These are phyloP conservation scores for Fonsecaea multimorphosa DNA, from an alignment of 2,329 filamentous ascomycete genomes.

Conservation along the genomic window DNA sequence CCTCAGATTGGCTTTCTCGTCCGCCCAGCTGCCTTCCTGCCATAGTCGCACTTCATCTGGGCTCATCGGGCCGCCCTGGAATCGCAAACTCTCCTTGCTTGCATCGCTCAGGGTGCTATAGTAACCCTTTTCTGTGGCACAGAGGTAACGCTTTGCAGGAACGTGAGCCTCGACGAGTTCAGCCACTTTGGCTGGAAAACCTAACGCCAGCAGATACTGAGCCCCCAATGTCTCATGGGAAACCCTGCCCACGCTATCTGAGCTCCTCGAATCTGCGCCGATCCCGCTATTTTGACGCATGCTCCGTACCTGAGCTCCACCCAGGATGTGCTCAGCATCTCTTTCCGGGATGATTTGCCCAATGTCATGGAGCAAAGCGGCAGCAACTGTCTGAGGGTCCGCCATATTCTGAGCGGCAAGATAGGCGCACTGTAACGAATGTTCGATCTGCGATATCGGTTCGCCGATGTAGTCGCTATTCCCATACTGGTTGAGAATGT, in stretches of 20 bases:
- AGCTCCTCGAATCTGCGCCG: not conserved
- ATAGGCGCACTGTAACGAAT: conserved; percentile 20
- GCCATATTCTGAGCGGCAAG: conserved; percentile 13
- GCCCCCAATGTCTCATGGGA: conserved; percentile 42
- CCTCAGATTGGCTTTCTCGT: conserved; percentile 39
- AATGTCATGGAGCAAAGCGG: conserved; percentile 52
- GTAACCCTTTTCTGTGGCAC: conserved; percentile 40
- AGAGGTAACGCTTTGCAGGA: conserved; percentile 44
- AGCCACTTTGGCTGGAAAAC: conserved; percentile 42
- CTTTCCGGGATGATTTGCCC: conserved; percentile 49
- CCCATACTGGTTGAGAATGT: conserved; percentile 10
- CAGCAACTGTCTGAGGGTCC: conserved; percentile 43
- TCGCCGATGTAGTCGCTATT: conserved; percentile 21
- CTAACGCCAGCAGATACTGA: conserved; percentile 40
- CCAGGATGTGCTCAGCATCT: conserved; percentile 10
- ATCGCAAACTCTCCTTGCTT: conserved; percentile 41
- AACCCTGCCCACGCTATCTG: conserved; percentile 41
- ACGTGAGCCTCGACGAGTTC: conserved; percentile 43
- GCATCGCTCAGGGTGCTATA: conserved; percentile 41
- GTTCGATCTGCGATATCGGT: conserved; percentile 18
- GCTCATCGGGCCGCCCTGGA: conserved; percentile 39
- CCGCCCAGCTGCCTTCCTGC: conserved; percentile 37
- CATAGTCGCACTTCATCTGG: conserved; percentile 34
- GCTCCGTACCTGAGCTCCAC: conserved; percentile 7
- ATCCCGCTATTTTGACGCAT: conserved; percentile 1